A percentile compares a stretch with the other conserved stretches of the same genome.
These are phyloP conservation scores for Podila clonocystis DNA, from an alignment of 192 early-diverging fungal genomes.

Conservation along the genomic window DNA sequence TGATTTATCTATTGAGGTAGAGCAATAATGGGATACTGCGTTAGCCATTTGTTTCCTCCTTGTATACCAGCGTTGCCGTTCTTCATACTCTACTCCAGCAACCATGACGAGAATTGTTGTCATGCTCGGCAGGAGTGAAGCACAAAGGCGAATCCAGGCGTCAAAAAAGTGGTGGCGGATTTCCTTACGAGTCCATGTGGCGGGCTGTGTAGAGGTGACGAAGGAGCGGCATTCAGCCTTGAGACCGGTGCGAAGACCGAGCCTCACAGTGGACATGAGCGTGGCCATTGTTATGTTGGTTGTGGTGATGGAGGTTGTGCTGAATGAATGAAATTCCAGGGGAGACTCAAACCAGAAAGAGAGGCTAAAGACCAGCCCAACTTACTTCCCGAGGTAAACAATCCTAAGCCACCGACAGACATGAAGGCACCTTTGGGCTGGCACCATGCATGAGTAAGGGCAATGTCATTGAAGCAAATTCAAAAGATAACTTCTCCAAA, in stretches of 20 bases:
- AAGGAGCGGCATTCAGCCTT: constrained; percentile 32
- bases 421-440: no score
- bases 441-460: no score
- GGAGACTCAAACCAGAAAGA: no score
- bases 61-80: background rate
- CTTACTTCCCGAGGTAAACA: no score
- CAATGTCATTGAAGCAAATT: no score
- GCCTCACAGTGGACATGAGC: constrained; percentile 40
- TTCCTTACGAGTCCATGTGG: constrained; percentile 49
- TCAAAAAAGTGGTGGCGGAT: background rate
- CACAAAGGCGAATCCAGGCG: background rate
- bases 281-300: constrained; percentile 25
- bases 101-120: no score
- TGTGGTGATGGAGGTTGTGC: background rate
- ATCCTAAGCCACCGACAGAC: no score
- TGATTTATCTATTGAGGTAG: constrained; percentile 52
- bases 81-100: no score
- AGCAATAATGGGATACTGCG: background rate
- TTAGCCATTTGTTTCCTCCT: background rate
- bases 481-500: no score
- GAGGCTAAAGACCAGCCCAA: no score
- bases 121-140: background rate
- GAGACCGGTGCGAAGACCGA: constrained; percentile 31
- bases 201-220: constrained; percentile 41
- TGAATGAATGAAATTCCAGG: background rate